These are phyloP conservation scores for Cryphonectria carpinicola DNA, from an alignment of 2,329 filamentous ascomycete genomes.

Conservation along the genomic window DNA sequence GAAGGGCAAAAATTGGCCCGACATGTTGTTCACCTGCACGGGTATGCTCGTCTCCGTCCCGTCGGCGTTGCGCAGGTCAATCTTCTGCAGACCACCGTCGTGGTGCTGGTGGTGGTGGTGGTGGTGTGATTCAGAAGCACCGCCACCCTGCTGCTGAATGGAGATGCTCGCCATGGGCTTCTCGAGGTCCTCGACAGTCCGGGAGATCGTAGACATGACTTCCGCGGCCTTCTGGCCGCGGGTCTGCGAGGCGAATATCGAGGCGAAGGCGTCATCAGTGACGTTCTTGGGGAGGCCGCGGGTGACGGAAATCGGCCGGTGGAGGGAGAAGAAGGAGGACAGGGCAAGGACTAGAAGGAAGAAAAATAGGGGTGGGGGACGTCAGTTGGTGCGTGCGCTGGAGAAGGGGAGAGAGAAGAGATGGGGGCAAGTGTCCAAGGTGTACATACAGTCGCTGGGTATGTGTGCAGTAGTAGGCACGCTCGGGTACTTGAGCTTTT, in stretches of 20 bases:
- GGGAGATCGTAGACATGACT: constrained; percentile 69
- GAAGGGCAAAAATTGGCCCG: constrained; percentile 77
- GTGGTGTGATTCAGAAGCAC: constrained; percentile 32
- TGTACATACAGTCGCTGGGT: constrained; percentile 62
- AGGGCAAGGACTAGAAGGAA: constrained; percentile 72
- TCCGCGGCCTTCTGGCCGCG: constrained; percentile 57
- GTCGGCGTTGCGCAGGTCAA: constrained; percentile 59
- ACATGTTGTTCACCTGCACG: constrained; percentile 69
- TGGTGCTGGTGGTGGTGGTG: constrained; percentile 41
- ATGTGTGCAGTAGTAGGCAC: constrained; percentile 78
- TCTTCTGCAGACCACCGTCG: constrained; percentile 49
- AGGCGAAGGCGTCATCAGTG: constrained; percentile 75
- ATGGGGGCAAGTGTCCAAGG: neutral
- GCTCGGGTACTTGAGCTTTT: constrained; percentile 64
- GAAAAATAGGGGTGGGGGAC: neutral
- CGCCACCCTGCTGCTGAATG: constrained; percentile 42
- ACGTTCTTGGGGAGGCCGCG: constrained; percentile 76
- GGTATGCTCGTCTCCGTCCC: constrained; percentile 63
- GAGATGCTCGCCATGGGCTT: constrained; percentile 59
- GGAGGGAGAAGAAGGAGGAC: constrained; percentile 93
- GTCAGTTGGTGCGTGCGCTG: constrained; percentile 25
- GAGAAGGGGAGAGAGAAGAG: neutral
- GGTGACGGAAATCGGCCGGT: constrained; percentile 89
- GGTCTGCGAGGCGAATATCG: constrained; percentile 72
- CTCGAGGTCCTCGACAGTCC: constrained; percentile 63